Base-by-base conservation (phyloP, 176 grass and related monocot genomes). In the Coix lacrymajobi region DNA sequence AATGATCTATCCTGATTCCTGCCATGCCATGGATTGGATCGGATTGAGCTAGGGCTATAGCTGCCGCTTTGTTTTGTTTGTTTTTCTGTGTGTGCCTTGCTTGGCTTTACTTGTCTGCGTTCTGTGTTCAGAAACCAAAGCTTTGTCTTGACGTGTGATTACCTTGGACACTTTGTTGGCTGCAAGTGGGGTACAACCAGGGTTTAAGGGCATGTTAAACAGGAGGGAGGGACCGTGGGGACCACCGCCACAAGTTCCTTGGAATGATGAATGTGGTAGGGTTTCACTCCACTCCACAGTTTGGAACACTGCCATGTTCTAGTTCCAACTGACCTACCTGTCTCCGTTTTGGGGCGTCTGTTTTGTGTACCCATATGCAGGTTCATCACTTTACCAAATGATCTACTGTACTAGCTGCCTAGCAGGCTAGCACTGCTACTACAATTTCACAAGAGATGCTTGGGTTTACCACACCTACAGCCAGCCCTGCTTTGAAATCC, bases 211-310 rank as follows among this genome's bases (percentile, higher is more conserved):
- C 11, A 43, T 71, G 58, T 54, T 62, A 63, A 49, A 29, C 22
- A 46, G 28, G 61, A 28, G 7, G 69, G 45, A 37, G 16, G 19
- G 61, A 15, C 31, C 46, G 57, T 56, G 79, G 73, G 73, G 79
- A 14, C 73, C 22, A 19, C 73, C 22, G 49, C 25, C 26, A 41
- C 31, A 43, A 82, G 68, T 39, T 45, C 46, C 63, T 79, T 79
- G 88, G 84, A 83, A 90, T 87, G 88, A 90, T 87, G 75, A 69
- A 83, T 58, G 84, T 38, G 84, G 68, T 83, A 68, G 75, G 79
- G 68, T n/a, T 72, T 72, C 69, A 9, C 45, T 79, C n/a, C 69
- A 9, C 45, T 79, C n/a, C 19, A 33, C 63, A 36, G 52, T 75
- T 28, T 69, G 44, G 62, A 33, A 24, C 60, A 31, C 75, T 79